These are phyloP conservation scores for Boletus fagicola DNA, from an alignment of 768 basidiomycete genomes.

Conservation along the genomic window DNA sequence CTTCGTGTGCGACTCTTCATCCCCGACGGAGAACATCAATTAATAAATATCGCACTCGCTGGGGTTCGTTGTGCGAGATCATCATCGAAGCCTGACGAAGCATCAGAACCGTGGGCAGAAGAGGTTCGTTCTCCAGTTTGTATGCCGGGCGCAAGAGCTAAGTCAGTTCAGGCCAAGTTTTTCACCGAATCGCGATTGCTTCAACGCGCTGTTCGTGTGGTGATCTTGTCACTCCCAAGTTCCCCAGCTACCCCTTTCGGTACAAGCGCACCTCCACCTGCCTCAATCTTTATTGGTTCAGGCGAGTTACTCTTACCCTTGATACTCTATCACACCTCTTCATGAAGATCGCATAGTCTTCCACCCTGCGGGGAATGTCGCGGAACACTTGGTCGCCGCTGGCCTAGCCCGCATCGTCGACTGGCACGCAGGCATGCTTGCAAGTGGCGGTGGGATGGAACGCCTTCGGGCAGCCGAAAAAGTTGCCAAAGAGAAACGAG, in stretches of 20 bases:
- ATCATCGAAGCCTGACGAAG: slow-evolving; percentile 69
- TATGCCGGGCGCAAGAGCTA: background rate
- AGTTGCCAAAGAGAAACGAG: slow-evolving; percentile 70
- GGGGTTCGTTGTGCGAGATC: slow-evolving; percentile 76
- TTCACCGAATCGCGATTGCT: slow-evolving; percentile 89
- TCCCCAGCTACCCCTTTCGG: slow-evolving; percentile 78
- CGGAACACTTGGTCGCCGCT: slow-evolving; percentile 78
- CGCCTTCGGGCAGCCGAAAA: slow-evolving; percentile 83
- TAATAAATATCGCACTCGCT: slow-evolving; percentile 81
- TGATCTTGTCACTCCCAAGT: slow-evolving; percentile 77
- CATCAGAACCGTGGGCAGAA: slow-evolving; percentile 83
- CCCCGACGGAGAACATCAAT: slow-evolving; percentile 87
- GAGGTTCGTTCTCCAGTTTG: slow-evolving; percentile 54
- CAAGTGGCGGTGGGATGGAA: slow-evolving; percentile 81
- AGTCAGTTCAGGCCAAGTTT: slow-evolving; percentile 70
- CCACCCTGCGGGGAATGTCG: slow-evolving; percentile 94
- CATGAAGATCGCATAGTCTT: slow-evolving; percentile 45
- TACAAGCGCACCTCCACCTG: slow-evolving; percentile 55
- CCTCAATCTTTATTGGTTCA: slow-evolving; percentile 87
- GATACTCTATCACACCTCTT: background rate
- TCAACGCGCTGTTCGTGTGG: slow-evolving; percentile 73
- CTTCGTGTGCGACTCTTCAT: slow-evolving; percentile 85
- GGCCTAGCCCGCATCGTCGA: slow-evolving; percentile 92
- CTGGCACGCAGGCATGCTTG: slow-evolving; percentile 97
- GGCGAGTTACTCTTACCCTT: slow-evolving; percentile 40